Evolutionary conservation across 2,329 filamentous ascomycete species (phyloP), one percentile per base, ranked within the genome.

Genomic region (Pestalotiopsis fici): DNA sequence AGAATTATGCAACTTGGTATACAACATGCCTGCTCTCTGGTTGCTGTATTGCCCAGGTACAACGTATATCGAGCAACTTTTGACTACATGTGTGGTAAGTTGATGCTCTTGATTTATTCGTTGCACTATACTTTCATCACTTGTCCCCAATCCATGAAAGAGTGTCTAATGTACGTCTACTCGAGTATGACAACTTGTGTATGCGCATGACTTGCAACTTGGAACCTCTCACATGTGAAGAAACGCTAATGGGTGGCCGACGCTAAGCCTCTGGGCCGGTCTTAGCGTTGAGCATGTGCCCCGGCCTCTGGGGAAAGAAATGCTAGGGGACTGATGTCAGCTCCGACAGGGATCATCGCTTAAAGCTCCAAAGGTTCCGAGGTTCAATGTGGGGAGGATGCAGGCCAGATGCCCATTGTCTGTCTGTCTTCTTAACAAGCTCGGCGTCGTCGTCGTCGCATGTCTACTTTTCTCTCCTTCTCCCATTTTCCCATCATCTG

Each of bases 321-420:
- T 12, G 50, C n/a, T n/a, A 12, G 56, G 56, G 55, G 56, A 54
- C 61, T 64, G 61, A 64, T 64, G 61, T 64, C 61, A 64, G 47
- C 43, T 15, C 28, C 21, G 35, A 64, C 61, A 64, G 61, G 61
- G 61, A 56, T 64, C 25, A n/a, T 54, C 31, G 31, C 43, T 50
- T 50, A 50, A 21, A 64, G 61, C 61, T 64, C 43, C 43, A 50
- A 50, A 64, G 50, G 61, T 64, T 56, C 61, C 61, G 61, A 64
- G 61, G 61, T 64, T 55, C 61, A 64, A 23, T 63, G 35, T 63
- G 60, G 35, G 60, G 60, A 63, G 60, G 39, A 25, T 18, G 28
- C 28, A 37, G 25, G 13, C 28, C 7, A 18, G 11, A 18, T 23
- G 12, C 31, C n/a, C 15, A n/a, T 37, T 37, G 23, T 47, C 23